Conservation (phyloP, 192 early-diverging fungal species). For the Funneliformis mosseae region DNA sequence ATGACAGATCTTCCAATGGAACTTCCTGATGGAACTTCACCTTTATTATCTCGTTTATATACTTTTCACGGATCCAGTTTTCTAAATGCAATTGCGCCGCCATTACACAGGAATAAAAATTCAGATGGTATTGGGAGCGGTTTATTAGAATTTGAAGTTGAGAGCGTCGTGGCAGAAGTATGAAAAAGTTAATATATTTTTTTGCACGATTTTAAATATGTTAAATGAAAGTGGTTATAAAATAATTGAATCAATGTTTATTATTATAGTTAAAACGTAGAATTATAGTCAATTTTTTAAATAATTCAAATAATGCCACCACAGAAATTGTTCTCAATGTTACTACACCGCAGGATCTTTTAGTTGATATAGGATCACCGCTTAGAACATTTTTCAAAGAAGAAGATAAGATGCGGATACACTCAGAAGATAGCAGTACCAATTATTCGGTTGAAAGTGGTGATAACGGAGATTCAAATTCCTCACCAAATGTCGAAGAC, state of each 20-base stretch:
- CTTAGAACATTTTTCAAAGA: conserved; percentile 64
- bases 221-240: background rate
- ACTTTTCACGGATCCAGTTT: conserved; percentile 61
- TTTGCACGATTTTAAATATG: background rate
- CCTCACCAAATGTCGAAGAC: background rate
- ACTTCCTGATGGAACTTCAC: conserved; percentile 75
- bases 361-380: conserved; percentile 71
- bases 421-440: conserved; percentile 46
- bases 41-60: conserved; percentile 63
- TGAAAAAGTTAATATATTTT: background rate
- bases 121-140: conserved; percentile 37
- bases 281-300: conserved; percentile 27
- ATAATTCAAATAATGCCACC: conserved; percentile 6
- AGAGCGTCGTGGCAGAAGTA: conserved; percentile 56
- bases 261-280: conserved; percentile 26
- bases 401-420: conserved; percentile 75
- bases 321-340: conserved; percentile 48
- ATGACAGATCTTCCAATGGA: conserved; percentile 65
- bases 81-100: conserved; percentile 46
- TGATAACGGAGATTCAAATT: background rate
- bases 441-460: conserved; percentile 34
- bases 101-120: conserved; percentile 43
- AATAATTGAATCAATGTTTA: background rate
- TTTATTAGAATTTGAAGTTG: conserved; percentile 47
- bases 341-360: conserved; percentile 68